Conservation (phyloP, 2,329 filamentous ascomycete species). For the Trichophyton equinum region DNA sequence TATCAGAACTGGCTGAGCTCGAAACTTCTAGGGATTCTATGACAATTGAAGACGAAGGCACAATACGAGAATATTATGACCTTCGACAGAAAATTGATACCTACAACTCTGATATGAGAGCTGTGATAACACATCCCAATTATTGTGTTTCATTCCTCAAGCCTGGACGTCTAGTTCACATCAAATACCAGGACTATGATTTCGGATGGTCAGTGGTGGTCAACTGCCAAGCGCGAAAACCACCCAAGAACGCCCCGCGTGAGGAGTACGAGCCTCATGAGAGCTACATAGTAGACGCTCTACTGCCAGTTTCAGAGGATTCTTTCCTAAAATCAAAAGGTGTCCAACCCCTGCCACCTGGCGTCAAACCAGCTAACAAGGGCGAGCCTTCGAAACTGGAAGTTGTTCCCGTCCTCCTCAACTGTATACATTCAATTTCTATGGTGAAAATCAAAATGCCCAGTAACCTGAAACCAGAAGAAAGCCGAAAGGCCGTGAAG, state of each 20-base stretch:
- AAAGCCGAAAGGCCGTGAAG: constrained; percentile 56
- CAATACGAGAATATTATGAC: constrained; percentile 88
- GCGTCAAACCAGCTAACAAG: constrained; percentile 46
- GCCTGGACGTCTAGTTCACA: constrained; percentile 71
- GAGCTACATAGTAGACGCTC: constrained; percentile 68
- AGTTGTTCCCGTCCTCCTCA: constrained; percentile 73
- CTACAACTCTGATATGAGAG: constrained; percentile 79
- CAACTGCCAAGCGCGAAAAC: constrained; percentile 54
- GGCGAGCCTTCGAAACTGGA: constrained; percentile 61
- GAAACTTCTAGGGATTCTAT: constrained; percentile 63
- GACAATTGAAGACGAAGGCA: constrained; percentile 71
- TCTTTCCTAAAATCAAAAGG: constrained; percentile 44
- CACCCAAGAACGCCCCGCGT: constrained; percentile 51
- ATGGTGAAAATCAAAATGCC: constrained; percentile 76
- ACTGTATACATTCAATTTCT: constrained; percentile 71
- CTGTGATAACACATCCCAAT: constrained; percentile 82
- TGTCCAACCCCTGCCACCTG: constrained; percentile 52
- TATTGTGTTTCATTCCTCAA: constrained; percentile 78
- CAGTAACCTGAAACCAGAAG: constrained; percentile 54
- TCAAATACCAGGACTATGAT: constrained; percentile 67
- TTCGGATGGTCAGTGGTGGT: constrained; percentile 93
- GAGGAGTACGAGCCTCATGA: constrained; percentile 63
- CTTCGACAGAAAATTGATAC: constrained; percentile 70
- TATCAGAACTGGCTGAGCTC: constrained; percentile 57
- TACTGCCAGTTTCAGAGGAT: constrained; percentile 51